Percentiles rank a stretch among this genome's conserved stretches.
phyloP scores from a whole-genome alignment of 2,329 filamentous ascomycete species.

The Coniochaeta pulveracea region DNA sequence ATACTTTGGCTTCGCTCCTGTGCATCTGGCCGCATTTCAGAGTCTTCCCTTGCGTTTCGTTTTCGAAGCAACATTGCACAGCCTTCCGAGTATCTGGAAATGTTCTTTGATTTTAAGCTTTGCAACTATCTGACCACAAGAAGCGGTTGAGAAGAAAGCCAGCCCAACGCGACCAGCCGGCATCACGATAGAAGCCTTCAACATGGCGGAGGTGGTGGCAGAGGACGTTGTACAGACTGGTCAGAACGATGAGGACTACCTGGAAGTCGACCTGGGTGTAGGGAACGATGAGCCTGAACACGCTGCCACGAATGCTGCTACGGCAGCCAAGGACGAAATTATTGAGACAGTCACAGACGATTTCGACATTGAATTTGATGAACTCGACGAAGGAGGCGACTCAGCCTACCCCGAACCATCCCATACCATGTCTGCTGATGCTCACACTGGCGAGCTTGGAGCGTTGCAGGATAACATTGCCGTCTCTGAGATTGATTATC shows the following conservation, averaged over 20 bases:
- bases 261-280: conserved; percentile 8
- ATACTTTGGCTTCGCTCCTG: too few relatives aligned
- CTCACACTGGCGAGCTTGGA: neutral
- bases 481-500: conserved; percentile 6
- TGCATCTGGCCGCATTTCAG: too few relatives aligned
- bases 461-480: neutral
- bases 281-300: conserved; percentile 7
- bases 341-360: conserved; percentile 13
- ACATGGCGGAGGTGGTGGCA: conserved; percentile 11
- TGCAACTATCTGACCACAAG: too few relatives aligned
- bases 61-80: too few relatives aligned
- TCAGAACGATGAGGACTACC: conserved; percentile 12
- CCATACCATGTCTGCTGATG: neutral
- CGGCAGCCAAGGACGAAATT: neutral
- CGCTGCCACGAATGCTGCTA: neutral
- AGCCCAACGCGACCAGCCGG: conserved; percentile 1
- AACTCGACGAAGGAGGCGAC: conserved; percentile 5
- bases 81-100: too few relatives aligned
- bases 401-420: neutral
- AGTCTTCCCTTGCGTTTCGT: too few relatives aligned
- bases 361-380: conserved; percentile 19
- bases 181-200: neutral
- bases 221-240: conserved; percentile 6
- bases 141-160: too few relatives aligned
- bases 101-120: too few relatives aligned